phyloP scores from a whole-genome alignment of 2,329 filamentous ascomycete genomes.

The Metarhizium guizhouense region DNA sequence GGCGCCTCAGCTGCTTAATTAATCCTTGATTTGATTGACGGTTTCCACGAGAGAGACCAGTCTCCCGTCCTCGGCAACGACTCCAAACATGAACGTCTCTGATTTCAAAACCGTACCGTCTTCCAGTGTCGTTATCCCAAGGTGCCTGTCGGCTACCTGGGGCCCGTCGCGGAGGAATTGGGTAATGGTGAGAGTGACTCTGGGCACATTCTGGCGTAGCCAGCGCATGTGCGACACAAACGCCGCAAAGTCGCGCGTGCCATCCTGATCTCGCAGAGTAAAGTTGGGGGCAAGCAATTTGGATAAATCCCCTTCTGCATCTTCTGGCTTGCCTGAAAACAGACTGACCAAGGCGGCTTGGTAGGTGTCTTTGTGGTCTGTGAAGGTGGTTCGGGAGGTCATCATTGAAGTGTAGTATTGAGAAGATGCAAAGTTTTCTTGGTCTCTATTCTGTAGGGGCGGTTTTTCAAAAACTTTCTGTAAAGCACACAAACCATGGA shows the following conservation, averaged over 20 bases:
- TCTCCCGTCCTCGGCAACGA: conserved; percentile 6
- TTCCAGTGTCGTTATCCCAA: conserved; percentile 1
- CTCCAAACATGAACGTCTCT: conserved; percentile 8
- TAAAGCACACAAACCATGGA: too few species aligned
- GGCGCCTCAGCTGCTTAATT: too few species aligned
- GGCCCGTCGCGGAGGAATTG: conserved; percentile 7
- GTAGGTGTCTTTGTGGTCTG: conserved; percentile 5
- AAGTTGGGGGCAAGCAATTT: conserved; percentile 4
- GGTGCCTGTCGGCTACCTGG: conserved; percentile 7
- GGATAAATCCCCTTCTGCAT: conserved; percentile 6
- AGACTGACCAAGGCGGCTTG: conserved; percentile 7
- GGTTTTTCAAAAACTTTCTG: too few species aligned
- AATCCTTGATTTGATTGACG: not conserved
- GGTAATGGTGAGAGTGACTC: conserved; percentile 4
- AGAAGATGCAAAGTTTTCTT: not conserved
- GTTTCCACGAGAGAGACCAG: conserved; percentile 6
- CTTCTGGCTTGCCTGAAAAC: conserved; percentile 5
- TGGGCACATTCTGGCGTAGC: conserved; percentile 5
- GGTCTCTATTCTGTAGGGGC: too few species aligned
- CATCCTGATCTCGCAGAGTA: not conserved
- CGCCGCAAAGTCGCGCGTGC: conserved; percentile 3
- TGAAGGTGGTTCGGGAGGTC: conserved; percentile 4
- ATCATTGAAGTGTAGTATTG: not conserved
- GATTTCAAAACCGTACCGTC: conserved; percentile 1
- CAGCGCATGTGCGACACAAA: conserved; percentile 8